Evolutionary conservation across 106 monocot genomes (phyloP), one percentile per base, ranked within the genome.

Genomic region (Dendrobium catenatum): DNA sequence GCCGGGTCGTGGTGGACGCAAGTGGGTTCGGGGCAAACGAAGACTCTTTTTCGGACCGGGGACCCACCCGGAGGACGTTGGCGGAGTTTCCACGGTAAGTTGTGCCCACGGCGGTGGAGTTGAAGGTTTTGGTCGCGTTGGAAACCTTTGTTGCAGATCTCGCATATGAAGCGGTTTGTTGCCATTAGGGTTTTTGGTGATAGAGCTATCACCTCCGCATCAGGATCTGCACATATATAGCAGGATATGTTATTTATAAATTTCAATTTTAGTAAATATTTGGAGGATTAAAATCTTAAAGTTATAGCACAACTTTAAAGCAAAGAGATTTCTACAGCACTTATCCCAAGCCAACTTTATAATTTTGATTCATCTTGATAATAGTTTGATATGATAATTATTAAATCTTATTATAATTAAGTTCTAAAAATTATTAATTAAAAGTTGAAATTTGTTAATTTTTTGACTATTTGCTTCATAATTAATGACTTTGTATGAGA

Each of bases 1-100:
- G 91, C 85, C 2, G 91, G 94, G 81, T 94, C 88, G 80, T 94
- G 91, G 88, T 94, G 94, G 85, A 94, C 89, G 79, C 94, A 94
- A 18, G 82, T 82, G 13, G 90, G 88, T 81, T 94, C 94, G 18
- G 94, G 94, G 82, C 94, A 94, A 31, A 94, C 49, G 51, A 51
- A 76, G 15, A 76, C 76, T 13, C 76, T 24, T 17, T 76, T 76
- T 19, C 76, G 76, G 26, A 49, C 76, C 0, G 76, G 76, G 26
- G 76, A 13, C 7, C 76, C 49, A 49, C 76, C 76, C 27, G 76
- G 76, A 3, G 26, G 48, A 0, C 76, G 47, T 46, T 76, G 76
- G 5, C 76, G 48, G 4, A 76, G 51, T 11, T 76, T 76, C 76
- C 76, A 76, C 1, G 76, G 76, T 7, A 76, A 42, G 76, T 76